phyloP scores from a whole-genome alignment of 345 rosid genomes.

The Lepidium aucheri region DNA sequence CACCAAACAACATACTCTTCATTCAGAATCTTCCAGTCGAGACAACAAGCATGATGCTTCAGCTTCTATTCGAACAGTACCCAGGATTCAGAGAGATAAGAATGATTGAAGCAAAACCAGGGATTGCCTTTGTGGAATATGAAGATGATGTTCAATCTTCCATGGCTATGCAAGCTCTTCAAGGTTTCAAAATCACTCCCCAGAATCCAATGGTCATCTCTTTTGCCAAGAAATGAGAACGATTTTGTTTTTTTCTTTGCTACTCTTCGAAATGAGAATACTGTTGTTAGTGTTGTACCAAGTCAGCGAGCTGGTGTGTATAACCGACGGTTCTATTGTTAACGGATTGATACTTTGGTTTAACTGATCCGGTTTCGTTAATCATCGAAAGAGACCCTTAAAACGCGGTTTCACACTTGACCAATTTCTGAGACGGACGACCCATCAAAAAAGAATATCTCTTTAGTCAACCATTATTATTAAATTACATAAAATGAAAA shows the following conservation, averaged over 20 bases:
- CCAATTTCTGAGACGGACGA: slow-evolving; percentile 21
- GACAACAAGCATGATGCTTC: slow-evolving; percentile 81
- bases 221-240: slow-evolving; percentile 75
- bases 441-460: slow-evolving; percentile 4
- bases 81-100: slow-evolving; percentile 92
- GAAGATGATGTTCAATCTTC: slow-evolving; percentile 83
- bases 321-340: slow-evolving; percentile 1
- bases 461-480: slow-evolving; percentile 19
- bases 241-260: neutral
- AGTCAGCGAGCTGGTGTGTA: neutral
- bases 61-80: slow-evolving; percentile 66
- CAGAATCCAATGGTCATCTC: slow-evolving; percentile 78
- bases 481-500: neutral
- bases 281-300: neutral
- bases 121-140: slow-evolving; percentile 86
- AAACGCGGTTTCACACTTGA: slow-evolving; percentile 27
- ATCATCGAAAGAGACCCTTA: slow-evolving; percentile 10
- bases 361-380: slow-evolving; percentile 11
- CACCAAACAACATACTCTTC: slow-evolving; percentile 80
- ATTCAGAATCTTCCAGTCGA: slow-evolving; percentile 86
- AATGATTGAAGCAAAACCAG: slow-evolving; percentile 89
- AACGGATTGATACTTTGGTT: neutral
- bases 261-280: neutral
- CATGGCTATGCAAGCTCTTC: slow-evolving; percentile 86
- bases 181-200: slow-evolving; percentile 80